A percentile compares a stretch with the other conserved stretches of the same genome.
These are phyloP conservation scores for Letharia lupina DNA, from an alignment of 495 filamentous ascomycete species.

Conservation along the genomic window DNA sequence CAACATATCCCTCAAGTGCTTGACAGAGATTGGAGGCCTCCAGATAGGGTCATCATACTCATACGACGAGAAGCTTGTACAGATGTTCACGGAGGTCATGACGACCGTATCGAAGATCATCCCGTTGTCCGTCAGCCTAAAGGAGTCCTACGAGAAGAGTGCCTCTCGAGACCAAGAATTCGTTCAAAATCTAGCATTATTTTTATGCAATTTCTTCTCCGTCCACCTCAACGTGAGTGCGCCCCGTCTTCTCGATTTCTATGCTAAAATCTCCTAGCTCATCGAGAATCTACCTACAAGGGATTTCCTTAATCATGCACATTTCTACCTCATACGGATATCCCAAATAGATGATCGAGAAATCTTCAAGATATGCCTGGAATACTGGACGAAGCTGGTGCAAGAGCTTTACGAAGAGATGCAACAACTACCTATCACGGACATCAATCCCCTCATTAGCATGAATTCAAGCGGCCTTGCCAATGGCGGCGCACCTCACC, in stretches of 20 bases:
- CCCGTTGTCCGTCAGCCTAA: constrained; percentile 79
- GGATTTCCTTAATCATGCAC: constrained; percentile 87
- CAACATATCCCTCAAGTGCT: constrained; percentile 90
- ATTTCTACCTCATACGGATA: constrained; percentile 96
- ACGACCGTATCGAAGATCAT: constrained; percentile 85
- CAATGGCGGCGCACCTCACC: constrained; percentile 78
- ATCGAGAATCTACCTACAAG: constrained; percentile 92
- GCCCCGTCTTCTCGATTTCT: background rate
- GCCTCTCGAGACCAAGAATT: constrained; percentile 95
- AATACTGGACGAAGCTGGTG: constrained; percentile 99
- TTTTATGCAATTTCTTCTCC: constrained; percentile 91
- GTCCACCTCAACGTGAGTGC: constrained; percentile 75
- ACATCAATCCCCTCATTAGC: constrained; percentile 77
- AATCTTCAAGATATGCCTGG: constrained; percentile 98
- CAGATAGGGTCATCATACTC: constrained; percentile 67
- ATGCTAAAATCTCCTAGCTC: constrained; percentile 45
- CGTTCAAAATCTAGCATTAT: constrained; percentile 90
- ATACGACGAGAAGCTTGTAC: constrained; percentile 87
- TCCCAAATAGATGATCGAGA: constrained; percentile 97
- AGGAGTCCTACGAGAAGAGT: constrained; percentile 78
- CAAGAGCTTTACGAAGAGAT: constrained; percentile 98
- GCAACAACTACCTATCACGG: constrained; percentile 85
- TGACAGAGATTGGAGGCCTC: constrained; percentile 93
- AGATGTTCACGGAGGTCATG: constrained; percentile 95
- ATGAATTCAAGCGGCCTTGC: constrained; percentile 62